phyloP scores from a whole-genome alignment of 768 basidiomycete genomes.

The Clitopilus hobsonii region DNA sequence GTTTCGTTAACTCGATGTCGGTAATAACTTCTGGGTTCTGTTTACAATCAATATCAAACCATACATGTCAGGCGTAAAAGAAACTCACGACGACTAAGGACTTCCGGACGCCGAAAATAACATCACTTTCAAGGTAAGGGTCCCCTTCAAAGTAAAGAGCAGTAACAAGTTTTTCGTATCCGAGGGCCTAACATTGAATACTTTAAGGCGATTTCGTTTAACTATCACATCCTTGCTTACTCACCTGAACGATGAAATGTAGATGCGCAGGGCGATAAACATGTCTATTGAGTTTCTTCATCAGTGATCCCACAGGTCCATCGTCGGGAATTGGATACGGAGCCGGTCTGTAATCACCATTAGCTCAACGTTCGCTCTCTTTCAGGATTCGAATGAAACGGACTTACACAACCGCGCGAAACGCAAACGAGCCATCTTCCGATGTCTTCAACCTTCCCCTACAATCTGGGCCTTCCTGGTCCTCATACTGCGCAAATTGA shows the following conservation, averaged over 20 bases:
- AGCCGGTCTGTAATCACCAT: slow-evolving; percentile 31
- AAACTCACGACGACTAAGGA: slow-evolving; percentile 68
- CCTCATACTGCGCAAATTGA: slow-evolving; percentile 10
- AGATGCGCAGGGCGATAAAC: slow-evolving; percentile 77
- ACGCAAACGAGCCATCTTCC: slow-evolving; percentile 64
- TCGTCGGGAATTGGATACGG: slow-evolving; percentile 77
- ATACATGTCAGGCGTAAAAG: neutral
- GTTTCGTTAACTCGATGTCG: slow-evolving; percentile 48
- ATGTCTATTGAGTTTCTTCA: slow-evolving; percentile 57
- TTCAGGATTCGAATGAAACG: too few species aligned
- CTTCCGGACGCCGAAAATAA: slow-evolving; percentile 79
- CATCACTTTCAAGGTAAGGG: slow-evolving; percentile 60
- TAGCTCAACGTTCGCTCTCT: neutral
- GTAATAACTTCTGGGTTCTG: slow-evolving; percentile 51
- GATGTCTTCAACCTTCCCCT: slow-evolving; percentile 58
- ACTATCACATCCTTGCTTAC: neutral
- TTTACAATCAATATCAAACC: neutral
- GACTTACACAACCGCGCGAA: slow-evolving; percentile 61
- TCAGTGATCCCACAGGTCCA: slow-evolving; percentile 67
- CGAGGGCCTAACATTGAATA: slow-evolving; percentile 48
- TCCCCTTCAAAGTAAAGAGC: slow-evolving; percentile 74
- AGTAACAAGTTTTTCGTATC: slow-evolving; percentile 69
- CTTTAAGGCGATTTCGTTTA: too few species aligned
- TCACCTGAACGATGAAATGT: slow-evolving; percentile 65
- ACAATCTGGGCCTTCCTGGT: slow-evolving; percentile 66